Evolutionary conservation across 768 basidiomycete species (phyloP), one percentile per base, ranked within the genome.

Genomic region (Heimioporus sp.): DNA sequence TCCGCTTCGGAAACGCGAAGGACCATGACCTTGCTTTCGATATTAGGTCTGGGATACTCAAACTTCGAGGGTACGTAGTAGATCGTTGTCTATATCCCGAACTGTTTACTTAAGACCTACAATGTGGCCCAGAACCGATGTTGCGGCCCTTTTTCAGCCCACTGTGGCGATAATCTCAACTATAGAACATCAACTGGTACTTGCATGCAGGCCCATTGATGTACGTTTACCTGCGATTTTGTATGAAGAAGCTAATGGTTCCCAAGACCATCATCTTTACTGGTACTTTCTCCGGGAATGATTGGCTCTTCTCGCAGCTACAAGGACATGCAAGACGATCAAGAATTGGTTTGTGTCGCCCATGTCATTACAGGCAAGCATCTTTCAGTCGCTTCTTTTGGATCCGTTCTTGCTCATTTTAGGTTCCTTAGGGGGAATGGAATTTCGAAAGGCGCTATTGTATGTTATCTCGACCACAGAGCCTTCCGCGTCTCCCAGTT

Each of bases 311-410:
- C 34, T 52, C 58, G 13, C 66, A 39, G 24, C 50, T 77, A 16
- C 60, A 68, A 37, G 49, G 40, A 1, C 56, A 67, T 2, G 59
- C 82, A n/a, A 61, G 54, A 19, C 64, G 67, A 0, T 48, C 70
- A 12, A 67, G 71, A 2, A 47, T 81, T 32, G 65, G 70, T 19
- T 69, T 83, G 36, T 71, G 73, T 50, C 73, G 80, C 4, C 81
- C 80, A 6, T 79, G 82, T 48, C 73, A 72, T 31, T 76, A 80
- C 59, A 72, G 80, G 82, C 80, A 12, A 53, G 65, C 24, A 51
- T 16, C 28, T 68, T 65, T 38, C 17, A 24, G 24, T 10, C 30
- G 13, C 21, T n/a, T 3, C 36, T 28, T 11, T 20, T 11, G n/a
- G 11, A 11, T 49, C 31, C 39, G 8, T 11, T 9, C 8, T 43